phyloP scores from a whole-genome alignment of 2,329 filamentous ascomycete genomes.

The Sclerotinia nivalis region DNA sequence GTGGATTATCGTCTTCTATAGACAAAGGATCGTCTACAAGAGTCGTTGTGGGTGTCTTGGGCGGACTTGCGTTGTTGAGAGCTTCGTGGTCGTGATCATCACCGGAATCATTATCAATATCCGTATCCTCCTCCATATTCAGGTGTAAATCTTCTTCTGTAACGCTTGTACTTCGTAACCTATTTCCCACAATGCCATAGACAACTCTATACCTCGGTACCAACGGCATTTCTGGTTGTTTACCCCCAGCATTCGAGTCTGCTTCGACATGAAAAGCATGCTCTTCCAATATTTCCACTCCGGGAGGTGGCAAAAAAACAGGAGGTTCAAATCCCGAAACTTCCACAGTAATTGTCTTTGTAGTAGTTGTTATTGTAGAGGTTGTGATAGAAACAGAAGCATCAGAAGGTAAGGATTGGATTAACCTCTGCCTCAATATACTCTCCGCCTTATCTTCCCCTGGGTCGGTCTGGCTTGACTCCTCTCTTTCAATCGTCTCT shows the following conservation, averaged over 20 bases:
- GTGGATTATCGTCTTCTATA: neutral
- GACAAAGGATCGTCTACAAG: neutral
- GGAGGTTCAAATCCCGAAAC: constrained; percentile 55
- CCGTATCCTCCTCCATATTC: constrained; percentile 34
- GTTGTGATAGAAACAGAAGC: constrained; percentile 62
- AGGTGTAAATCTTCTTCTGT: constrained; percentile 33
- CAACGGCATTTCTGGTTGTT: constrained; percentile 27
- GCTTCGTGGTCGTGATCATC: neutral
- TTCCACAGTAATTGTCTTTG: constrained; percentile 65
- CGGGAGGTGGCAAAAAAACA: constrained; percentile 56
- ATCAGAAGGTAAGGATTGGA: constrained; percentile 55
- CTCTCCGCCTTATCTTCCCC: constrained; percentile 47
- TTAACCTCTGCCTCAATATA: constrained; percentile 55
- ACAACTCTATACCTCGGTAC: constrained; percentile 54
- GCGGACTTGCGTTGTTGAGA: neutral
- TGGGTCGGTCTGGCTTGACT: constrained; percentile 44
- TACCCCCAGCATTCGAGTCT: constrained; percentile 30
- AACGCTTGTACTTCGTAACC: constrained; percentile 47
- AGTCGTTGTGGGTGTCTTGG: neutral
- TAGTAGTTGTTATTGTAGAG: constrained; percentile 58
- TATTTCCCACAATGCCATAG: constrained; percentile 59
- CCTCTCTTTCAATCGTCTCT: constrained; percentile 42
- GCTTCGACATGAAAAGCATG: constrained; percentile 36
- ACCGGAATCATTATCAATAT: constrained; percentile 25
- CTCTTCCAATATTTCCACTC: constrained; percentile 60